A percentile compares a stretch with the other conserved stretches of the same genome.
Evolutionary conservation across 768 basidiomycete species (phyloP).

Genomic region (Boletus patriciae): DNA sequence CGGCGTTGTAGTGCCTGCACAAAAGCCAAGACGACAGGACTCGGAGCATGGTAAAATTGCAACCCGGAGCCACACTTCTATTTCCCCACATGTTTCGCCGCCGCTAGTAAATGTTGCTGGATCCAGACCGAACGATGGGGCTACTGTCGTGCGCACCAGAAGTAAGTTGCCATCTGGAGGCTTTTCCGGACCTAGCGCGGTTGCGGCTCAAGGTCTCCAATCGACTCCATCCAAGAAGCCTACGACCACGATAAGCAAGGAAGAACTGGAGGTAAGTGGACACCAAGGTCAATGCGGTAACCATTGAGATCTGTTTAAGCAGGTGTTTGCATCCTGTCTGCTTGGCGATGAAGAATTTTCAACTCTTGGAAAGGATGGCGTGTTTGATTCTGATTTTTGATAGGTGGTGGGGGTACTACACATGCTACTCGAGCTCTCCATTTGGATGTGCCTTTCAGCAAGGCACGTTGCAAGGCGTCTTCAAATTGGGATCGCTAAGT

Average conservation of each 20-base stretch:
- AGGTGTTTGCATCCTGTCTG: conserved; percentile 39
- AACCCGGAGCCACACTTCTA: not conserved
- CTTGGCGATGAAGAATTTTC: conserved; percentile 37
- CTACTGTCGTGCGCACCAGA: not conserved
- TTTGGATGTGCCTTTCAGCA: not conserved
- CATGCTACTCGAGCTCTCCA: not conserved
- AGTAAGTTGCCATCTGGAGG: not conserved
- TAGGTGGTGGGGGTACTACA: not conserved
- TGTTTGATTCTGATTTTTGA: conserved; percentile 33
- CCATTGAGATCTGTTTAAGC: conserved; percentile 15
- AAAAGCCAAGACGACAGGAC: not conserved
- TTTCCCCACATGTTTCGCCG: not conserved
- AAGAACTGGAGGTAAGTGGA: conserved; percentile 26
- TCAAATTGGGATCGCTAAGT: not conserved
- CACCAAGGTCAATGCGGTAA: not conserved
- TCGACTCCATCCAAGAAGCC: not conserved
- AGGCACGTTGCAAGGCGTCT: not conserved
- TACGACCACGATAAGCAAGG: conserved; percentile 1
- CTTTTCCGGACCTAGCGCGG: not conserved
- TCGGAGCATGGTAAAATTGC: not conserved
- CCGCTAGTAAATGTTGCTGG: not conserved
- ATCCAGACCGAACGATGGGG: not conserved
- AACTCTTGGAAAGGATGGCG: conserved; percentile 29
- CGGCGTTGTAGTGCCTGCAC: not conserved
- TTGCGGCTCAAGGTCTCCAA: not conserved